These are phyloP conservation scores for Chaetomium fimeti DNA, from an alignment of 495 filamentous ascomycete genomes.

Conservation along the genomic window DNA sequence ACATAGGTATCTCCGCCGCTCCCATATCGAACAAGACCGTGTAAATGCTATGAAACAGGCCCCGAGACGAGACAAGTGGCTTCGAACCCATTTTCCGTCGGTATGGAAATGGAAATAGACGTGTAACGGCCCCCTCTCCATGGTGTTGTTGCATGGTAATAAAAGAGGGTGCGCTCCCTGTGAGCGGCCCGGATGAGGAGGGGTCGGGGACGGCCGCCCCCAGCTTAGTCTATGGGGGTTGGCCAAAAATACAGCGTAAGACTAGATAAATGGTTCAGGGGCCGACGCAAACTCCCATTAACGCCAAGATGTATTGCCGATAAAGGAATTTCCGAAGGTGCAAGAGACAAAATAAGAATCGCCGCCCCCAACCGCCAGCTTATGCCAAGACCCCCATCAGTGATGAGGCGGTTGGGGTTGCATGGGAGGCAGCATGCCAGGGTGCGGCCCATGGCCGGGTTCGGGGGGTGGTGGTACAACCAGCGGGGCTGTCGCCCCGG, in stretches of 20 bases:
- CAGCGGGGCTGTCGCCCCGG: neutral
- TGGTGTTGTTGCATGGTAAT: neutral
- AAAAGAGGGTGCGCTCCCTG: neutral
- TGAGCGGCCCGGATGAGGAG: neutral
- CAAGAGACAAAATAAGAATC: neutral
- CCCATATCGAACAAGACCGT: slow-evolving; percentile 25
- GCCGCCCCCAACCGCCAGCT: neutral
- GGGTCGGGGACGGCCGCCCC: neutral
- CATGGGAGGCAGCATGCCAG: slow-evolving; percentile 24
- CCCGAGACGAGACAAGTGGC: slow-evolving; percentile 3
- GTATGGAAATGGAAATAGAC: neutral
- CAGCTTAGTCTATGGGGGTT: neutral
- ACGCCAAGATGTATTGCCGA: neutral
- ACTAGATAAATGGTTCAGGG: neutral
- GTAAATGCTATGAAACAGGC: slow-evolving; percentile 15
- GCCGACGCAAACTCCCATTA: neutral
- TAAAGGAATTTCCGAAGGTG: neutral
- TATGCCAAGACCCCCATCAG: neutral
- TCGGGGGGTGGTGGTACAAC: neutral
- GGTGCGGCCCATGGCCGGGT: neutral
- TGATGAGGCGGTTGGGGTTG: slow-evolving; percentile 19
- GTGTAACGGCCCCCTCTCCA: neutral
- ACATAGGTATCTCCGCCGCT: slow-evolving; percentile 41
- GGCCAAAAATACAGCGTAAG: neutral
- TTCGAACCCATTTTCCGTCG: neutral